Percentiles rank a stretch among this genome's conserved stretches.
Conservation (phyloP, 257 asterid genomes). For the Gynochthodes officinalis region DNA sequence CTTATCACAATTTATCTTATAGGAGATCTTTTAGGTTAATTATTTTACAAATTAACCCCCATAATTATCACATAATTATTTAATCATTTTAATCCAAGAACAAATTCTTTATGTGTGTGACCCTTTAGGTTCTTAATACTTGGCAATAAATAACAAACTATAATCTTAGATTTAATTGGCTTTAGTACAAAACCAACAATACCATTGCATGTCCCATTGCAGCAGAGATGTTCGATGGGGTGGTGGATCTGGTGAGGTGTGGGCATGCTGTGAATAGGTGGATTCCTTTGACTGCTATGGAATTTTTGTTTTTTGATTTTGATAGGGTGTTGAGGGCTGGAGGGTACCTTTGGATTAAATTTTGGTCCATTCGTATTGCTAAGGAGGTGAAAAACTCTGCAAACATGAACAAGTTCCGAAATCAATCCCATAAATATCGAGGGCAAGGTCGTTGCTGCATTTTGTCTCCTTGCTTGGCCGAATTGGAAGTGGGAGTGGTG, state of each 20-base stretch:
- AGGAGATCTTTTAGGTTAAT: too few species aligned
- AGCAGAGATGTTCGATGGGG: constrained; percentile 92
- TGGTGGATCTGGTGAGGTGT: constrained; percentile 80
- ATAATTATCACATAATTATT: too few species aligned
- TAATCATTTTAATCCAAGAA: too few species aligned
- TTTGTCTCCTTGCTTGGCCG: too few species aligned
- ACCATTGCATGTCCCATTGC: constrained; percentile 78
- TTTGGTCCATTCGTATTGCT: neutral
- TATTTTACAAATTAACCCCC: too few species aligned
- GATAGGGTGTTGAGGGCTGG: constrained; percentile 90
- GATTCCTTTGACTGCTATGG: constrained; percentile 68
- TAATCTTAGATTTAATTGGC: too few species aligned
- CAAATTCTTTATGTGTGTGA: too few species aligned
- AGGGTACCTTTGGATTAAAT: constrained; percentile 50
- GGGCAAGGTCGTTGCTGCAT: neutral
- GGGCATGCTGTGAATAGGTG: constrained; percentile 88
- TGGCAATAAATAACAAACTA: too few species aligned
- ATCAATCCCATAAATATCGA: neutral
- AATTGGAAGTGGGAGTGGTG: too few species aligned
- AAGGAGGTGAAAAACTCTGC: neutral
- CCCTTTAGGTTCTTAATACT: too few species aligned
- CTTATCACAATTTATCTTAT: too few species aligned
- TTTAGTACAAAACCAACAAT: too few species aligned
- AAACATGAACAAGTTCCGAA: neutral
- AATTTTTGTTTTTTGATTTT: constrained; percentile 76